phyloP scores from a whole-genome alignment of 2,329 filamentous ascomycete genomes.

The Aspergillus neoniger region DNA sequence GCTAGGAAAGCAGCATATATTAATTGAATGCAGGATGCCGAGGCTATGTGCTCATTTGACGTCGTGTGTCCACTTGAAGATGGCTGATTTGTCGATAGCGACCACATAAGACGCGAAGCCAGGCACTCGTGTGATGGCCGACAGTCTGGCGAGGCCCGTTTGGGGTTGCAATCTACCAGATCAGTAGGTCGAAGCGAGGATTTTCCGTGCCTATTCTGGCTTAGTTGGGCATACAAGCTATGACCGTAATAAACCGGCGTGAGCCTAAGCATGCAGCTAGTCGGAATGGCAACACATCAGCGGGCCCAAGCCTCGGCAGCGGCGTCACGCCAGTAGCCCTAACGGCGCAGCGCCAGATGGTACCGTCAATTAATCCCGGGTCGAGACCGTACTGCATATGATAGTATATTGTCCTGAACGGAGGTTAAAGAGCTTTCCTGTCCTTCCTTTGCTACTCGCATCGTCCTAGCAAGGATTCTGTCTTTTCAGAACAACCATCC shows the following conservation, averaged over 20 bases:
- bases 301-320: slow-evolving; percentile 1
- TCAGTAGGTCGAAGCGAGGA: slow-evolving; percentile 14
- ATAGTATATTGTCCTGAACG: not conserved
- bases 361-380: not conserved
- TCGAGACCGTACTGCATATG: not conserved
- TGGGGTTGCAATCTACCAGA: not conserved
- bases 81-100: not conserved
- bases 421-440: not conserved
- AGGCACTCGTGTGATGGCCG: not conserved
- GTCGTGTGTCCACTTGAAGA: too few species aligned
- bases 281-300: not conserved
- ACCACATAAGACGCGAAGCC: not conserved
- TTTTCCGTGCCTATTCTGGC: not conserved
- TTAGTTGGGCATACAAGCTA: not conserved
- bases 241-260: slow-evolving; percentile 5
- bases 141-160: not conserved
- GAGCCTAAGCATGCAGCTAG: slow-evolving; percentile 6
- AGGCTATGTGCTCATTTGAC: not conserved
- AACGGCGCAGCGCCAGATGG: not conserved
- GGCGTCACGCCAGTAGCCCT: not conserved
- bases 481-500: not conserved
- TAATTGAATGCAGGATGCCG: not conserved
- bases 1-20: not conserved
- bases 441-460: not conserved
- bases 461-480: not conserved